Percentiles rank a stretch among this genome's conserved stretches.
Conservation (phyloP, 75 land plant species). For the Azolla pinnata region DNA sequence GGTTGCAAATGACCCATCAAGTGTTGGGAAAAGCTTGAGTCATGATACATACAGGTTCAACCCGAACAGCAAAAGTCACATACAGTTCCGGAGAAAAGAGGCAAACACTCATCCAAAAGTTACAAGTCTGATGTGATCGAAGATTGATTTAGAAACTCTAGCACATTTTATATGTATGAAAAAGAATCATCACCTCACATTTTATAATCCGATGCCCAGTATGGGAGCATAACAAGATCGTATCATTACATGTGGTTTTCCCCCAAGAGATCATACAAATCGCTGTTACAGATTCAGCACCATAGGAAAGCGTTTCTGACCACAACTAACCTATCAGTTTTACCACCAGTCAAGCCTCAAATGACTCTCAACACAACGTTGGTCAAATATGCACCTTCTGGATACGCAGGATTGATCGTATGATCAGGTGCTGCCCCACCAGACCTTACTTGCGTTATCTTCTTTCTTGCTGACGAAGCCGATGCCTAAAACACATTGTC, state of each 20-base stretch:
- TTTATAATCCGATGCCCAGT: neutral
- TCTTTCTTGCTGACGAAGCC: conserved; percentile 55
- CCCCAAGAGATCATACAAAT: neutral
- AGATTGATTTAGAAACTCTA: too few relatives aligned
- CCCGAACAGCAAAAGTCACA: too few relatives aligned
- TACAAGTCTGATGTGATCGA: too few relatives aligned
- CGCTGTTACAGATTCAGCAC: neutral
- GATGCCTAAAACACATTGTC: too few relatives aligned
- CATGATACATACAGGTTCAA: too few relatives aligned
- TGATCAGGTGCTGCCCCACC: conserved; percentile 92
- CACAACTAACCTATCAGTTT: neutral
- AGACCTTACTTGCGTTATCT: conserved; percentile 51
- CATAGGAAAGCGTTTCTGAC: neutral
- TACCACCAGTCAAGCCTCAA: conserved; percentile 10
- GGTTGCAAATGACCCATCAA: too few relatives aligned
- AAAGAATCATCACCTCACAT: too few relatives aligned
- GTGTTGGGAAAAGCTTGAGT: too few relatives aligned
- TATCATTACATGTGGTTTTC: neutral
- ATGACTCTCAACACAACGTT: conserved; percentile 55
- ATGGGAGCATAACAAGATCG: neutral
- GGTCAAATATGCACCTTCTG: conserved; percentile 80
- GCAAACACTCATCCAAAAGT: too few relatives aligned
- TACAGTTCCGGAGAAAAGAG: too few relatives aligned
- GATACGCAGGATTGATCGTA: conserved; percentile 84
- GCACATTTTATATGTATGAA: too few relatives aligned